Conservation (phyloP, 257 asterid species). For the Coffea eugenioides region DNA sequence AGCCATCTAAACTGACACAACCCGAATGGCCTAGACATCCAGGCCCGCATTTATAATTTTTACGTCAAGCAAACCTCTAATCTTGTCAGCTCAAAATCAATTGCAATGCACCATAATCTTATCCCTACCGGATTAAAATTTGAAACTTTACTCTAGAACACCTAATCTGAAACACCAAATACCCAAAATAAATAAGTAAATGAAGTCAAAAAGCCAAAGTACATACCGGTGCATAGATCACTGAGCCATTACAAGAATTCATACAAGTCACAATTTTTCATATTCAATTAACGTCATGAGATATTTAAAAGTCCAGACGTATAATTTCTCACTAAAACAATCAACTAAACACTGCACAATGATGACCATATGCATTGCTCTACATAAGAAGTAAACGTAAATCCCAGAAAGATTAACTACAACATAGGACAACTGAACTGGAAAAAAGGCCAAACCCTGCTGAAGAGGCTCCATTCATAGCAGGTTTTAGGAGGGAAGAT, state of each 20-base stretch:
- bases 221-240: neutral
- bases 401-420: neutral
- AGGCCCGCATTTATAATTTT: neutral
- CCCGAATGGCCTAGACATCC: slow-evolving; percentile 1
- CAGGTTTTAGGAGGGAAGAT: neutral
- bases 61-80: neutral
- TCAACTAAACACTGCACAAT: neutral
- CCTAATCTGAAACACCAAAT: slow-evolving; percentile 1
- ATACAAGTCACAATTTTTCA: neutral
- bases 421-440: neutral
- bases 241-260: neutral
- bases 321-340: neutral
- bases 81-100: neutral
- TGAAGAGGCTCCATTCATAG: neutral
- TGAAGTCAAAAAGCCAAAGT: neutral
- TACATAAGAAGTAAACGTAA: neutral
- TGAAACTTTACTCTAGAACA: neutral
- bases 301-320: neutral
- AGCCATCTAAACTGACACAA: slow-evolving; percentile 20
- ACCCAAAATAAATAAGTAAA: neutral
- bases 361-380: neutral
- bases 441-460: slow-evolving; percentile 1
- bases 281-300: neutral
- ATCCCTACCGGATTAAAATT: slow-evolving; percentile 3
- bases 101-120: slow-evolving; percentile 7